phyloP scores from a whole-genome alignment of 768 basidiomycete genomes.

The Mycena filopes region DNA sequence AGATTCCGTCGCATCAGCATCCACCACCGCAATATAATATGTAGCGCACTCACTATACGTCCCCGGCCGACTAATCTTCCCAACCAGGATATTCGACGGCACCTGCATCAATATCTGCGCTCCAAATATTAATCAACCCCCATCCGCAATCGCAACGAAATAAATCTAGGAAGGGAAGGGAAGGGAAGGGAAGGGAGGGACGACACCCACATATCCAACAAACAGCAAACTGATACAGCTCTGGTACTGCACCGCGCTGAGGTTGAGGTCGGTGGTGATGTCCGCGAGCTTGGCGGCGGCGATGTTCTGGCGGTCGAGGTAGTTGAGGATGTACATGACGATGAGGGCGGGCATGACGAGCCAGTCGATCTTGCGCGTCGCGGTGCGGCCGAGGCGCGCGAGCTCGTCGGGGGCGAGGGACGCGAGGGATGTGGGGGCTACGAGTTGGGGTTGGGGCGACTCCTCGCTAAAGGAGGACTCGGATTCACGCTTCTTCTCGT shows the following conservation, averaged over 20 bases:
- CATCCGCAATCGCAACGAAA: too few species aligned
- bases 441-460: not conserved
- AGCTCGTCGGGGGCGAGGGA: constrained; percentile 11
- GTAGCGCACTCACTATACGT: constrained; percentile 18
- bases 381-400: constrained; percentile 11
- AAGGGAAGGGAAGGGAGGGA: too few species aligned
- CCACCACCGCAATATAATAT: too few species aligned
- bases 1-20: not conserved
- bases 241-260: constrained; percentile 29
- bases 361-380: constrained; percentile 29
- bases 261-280: constrained; percentile 18
- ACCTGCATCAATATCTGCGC: constrained; percentile 33
- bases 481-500: constrained; percentile 20
- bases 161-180: too few species aligned
- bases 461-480: too few species aligned
- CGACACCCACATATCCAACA: constrained; percentile 25
- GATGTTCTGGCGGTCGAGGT: constrained; percentile 34
- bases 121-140: too few species aligned
- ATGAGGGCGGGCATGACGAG: constrained; percentile 26
- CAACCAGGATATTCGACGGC: constrained; percentile 31
- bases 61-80: constrained; percentile 28
- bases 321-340: constrained; percentile 32
- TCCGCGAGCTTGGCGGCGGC: constrained; percentile 27
- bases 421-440: constrained; percentile 20
- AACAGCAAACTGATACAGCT: constrained; percentile 28